Evolutionary conservation across 352 stramenopile genomes (phyloP).

Genomic region (Globisporangium heterothallicum): DNA sequence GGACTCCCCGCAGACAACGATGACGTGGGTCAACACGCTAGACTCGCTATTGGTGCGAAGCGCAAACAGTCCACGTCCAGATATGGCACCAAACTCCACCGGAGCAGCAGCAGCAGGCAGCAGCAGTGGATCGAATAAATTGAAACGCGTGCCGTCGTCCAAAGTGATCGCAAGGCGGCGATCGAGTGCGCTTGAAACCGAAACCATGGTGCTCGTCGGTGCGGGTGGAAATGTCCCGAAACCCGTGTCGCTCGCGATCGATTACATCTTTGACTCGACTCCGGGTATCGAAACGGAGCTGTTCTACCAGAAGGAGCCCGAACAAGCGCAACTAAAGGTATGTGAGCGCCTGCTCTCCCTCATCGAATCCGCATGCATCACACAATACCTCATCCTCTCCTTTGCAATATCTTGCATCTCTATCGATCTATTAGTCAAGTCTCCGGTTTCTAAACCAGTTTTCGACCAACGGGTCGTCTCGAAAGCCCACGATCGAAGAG

Average conservation of each 20-base stretch:
- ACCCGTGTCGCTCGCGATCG: conserved; percentile 53
- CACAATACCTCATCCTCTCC: background rate
- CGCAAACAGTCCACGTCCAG: conserved; percentile 66
- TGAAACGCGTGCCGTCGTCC: conserved; percentile 21
- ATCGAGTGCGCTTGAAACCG: conserved; percentile 37
- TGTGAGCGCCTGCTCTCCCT: conserved; percentile 3
- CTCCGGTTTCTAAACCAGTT: conserved; percentile 68
- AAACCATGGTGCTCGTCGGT: conserved; percentile 35
- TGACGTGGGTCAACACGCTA: conserved; percentile 71
- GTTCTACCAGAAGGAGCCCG: conserved; percentile 63
- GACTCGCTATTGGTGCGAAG: conserved; percentile 67
- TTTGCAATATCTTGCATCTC: background rate
- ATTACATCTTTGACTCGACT: conserved; percentile 81
- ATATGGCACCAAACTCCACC: conserved; percentile 21
- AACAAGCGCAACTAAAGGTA: conserved; percentile 52
- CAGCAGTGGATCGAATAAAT: conserved; percentile 8
- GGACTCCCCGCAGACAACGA: conserved; percentile 65
- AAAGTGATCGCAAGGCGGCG: conserved; percentile 28
- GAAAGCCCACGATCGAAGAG: conserved; percentile 54
- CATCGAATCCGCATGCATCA: background rate
- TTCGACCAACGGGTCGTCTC: conserved; percentile 20
- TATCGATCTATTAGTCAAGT: conserved; percentile 23
- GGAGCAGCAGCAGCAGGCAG: conserved; percentile 8
- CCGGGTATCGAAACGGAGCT: conserved; percentile 68
- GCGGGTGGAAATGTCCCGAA: conserved; percentile 47